Evolutionary conservation across 495 filamentous ascomycete species (phyloP).

Genomic region (Hyaloscypha hepaticicola): DNA sequence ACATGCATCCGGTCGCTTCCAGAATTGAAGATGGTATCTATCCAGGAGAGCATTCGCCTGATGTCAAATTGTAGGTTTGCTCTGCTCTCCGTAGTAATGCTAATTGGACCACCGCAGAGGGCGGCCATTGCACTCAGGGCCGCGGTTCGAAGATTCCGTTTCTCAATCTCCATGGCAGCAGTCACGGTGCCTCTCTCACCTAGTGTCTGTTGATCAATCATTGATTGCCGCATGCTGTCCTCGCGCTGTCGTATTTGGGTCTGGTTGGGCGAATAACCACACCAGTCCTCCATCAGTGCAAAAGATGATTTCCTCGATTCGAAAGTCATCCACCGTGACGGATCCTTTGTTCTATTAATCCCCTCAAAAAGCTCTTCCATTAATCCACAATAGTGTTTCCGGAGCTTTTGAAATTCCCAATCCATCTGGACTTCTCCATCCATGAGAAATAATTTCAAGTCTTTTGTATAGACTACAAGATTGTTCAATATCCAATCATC

Average conservation of each 20-base stretch:
- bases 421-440: conserved; percentile 93
- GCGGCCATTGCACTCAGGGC: conserved; percentile 94
- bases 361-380: conserved; percentile 91
- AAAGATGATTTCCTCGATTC: conserved; percentile 92
- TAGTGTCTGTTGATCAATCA: conserved; percentile 60
- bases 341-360: conserved; percentile 82
- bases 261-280: conserved; percentile 93
- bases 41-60: conserved; percentile 87
- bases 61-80: conserved; percentile 87
- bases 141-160: conserved; percentile 83
- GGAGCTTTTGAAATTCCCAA: conserved; percentile 90
- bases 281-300: conserved; percentile 98
- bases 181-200: conserved; percentile 72
- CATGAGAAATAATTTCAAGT: conserved; percentile 89
- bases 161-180: conserved; percentile 95
- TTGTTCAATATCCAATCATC: conserved; percentile 94
- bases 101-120: conserved; percentile 88
- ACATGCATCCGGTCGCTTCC: conserved; percentile 84
- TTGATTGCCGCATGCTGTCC: conserved; percentile 80
- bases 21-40: conserved; percentile 89
- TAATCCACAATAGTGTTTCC: conserved; percentile 90
- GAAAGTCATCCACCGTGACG: conserved; percentile 91
- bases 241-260: conserved; percentile 77
- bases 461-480: conserved; percentile 84
- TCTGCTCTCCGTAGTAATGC: conserved; percentile 80